Evolutionary conservation across 2,329 filamentous ascomycete genomes (phyloP).

Genomic region (Plenodomus biglobosus): DNA sequence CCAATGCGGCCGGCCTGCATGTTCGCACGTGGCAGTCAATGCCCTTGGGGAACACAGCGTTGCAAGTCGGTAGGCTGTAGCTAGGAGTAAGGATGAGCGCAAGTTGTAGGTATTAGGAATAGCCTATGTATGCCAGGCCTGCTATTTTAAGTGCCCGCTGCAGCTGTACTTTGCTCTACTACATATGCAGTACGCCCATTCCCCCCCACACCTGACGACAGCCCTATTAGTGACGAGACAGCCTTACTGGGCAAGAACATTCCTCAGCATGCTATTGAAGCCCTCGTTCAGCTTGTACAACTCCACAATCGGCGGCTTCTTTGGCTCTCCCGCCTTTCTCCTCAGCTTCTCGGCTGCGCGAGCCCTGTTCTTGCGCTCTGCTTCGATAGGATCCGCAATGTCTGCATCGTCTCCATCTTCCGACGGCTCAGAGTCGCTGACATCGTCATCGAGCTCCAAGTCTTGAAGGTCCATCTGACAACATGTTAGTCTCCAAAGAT

Average conservation of each 20-base stretch:
- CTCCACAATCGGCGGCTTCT: constrained; percentile 77
- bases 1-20: constrained; percentile 17
- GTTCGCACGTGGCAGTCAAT: constrained; percentile 14
- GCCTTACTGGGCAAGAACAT: constrained; percentile 65
- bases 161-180: background rate
- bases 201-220: no score
- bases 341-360: constrained; percentile 79
- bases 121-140: background rate
- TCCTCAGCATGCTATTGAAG: constrained; percentile 79
- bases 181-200: no score
- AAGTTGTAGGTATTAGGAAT: background rate
- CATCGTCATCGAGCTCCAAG: constrained; percentile 75
- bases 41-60: background rate
- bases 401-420: constrained; percentile 64
- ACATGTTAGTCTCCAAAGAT: constrained; percentile 8
- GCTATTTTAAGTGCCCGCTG: background rate
- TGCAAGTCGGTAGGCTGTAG: no score
- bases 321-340: constrained; percentile 78
- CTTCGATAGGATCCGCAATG: constrained; percentile 81
- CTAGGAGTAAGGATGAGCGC: background rate
- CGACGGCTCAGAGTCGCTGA: constrained; percentile 58
- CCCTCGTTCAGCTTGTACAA: constrained; percentile 77
- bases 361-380: constrained; percentile 75
- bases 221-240: background rate
- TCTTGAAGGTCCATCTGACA: constrained; percentile 73